Evolutionary conservation across 2,329 filamentous ascomycete species (phyloP).

Genomic region (Curvularia hawaiiensis): DNA sequence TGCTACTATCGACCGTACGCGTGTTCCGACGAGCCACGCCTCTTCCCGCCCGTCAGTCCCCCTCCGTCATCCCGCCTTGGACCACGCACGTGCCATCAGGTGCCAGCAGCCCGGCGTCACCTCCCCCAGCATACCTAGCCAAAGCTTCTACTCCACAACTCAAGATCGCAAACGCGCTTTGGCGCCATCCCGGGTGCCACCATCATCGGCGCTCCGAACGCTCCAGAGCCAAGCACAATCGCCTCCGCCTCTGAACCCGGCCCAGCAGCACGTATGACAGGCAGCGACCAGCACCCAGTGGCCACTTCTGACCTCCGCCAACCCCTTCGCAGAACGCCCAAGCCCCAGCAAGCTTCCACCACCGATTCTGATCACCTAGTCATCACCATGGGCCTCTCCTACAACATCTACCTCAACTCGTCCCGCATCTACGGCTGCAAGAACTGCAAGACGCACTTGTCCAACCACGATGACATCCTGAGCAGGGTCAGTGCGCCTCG

Average conservation of each 20-base stretch:
- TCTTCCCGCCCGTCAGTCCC: constrained; percentile 7
- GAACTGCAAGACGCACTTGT: constrained; percentile 92
- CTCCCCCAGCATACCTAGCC: constrained; percentile 14
- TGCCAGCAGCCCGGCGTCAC: constrained; percentile 14
- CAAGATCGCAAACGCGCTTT: constrained; percentile 12
- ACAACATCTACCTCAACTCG: constrained; percentile 89
- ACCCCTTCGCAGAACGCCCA: constrained; percentile 7
- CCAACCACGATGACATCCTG: constrained; percentile 95
- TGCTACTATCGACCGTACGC: neutral
- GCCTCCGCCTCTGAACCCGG: constrained; percentile 3
- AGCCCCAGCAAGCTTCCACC: constrained; percentile 10
- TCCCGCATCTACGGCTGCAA: constrained; percentile 89
- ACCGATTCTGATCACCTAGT: constrained; percentile 9
- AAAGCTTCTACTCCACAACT: constrained; percentile 12
- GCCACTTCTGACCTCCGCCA: constrained; percentile 16
- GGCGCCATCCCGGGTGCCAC: constrained; percentile 18
- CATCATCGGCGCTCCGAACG: neutral
- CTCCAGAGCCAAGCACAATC: constrained; percentile 3
- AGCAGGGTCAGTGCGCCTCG: constrained; percentile 69
- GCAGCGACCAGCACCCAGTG: constrained; percentile 14
- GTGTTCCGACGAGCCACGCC: neutral
- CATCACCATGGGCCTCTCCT: constrained; percentile 78
- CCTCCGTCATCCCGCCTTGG: constrained; percentile 18
- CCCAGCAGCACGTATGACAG: constrained; percentile 18
- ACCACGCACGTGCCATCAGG: constrained; percentile 25